phyloP scores from a whole-genome alignment of 1,284 basidiomycete species.

The Naganishia liquefaciens region DNA sequence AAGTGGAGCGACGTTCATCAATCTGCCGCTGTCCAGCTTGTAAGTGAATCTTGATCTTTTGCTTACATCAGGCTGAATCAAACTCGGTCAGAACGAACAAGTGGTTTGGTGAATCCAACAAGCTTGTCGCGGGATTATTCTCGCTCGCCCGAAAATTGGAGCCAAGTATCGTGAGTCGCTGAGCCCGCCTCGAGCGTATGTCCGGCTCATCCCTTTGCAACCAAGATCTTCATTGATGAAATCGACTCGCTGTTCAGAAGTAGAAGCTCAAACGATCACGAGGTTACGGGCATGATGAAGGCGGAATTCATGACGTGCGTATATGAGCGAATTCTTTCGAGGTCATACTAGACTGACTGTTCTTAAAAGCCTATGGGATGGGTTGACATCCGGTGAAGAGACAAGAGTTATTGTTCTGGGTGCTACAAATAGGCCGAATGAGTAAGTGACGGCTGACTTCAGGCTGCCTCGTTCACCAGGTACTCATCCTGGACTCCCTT shows the following conservation, averaged over 20 bases:
- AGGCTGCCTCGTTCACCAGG: not conserved
- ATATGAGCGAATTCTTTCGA: not conserved
- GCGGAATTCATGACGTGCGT: conserved; percentile 98
- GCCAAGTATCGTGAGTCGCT: conserved; percentile 62
- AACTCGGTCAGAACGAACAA: conserved; percentile 64
- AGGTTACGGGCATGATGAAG: conserved; percentile 99
- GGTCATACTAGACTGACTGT: conserved; percentile 6
- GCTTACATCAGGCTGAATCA: conserved; percentile 44
- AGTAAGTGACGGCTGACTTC: conserved; percentile 37
- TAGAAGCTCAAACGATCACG: conserved; percentile 83
- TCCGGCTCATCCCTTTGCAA: not conserved
- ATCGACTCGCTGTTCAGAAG: conserved; percentile 89
- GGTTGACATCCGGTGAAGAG: conserved; percentile 74
- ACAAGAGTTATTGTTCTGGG: conserved; percentile 86
- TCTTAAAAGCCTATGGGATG: conserved; percentile 82
- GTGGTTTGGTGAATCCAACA: conserved; percentile 99
- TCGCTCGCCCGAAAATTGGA: conserved; percentile 72
- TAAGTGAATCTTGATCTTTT: conserved; percentile 71
- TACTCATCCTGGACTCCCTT: conserved; percentile 46
- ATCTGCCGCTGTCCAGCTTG: conserved; percentile 66
- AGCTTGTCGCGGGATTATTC: conserved; percentile 86
- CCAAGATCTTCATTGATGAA: conserved; percentile 73
- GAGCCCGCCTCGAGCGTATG: not conserved
- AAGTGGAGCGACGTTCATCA: conserved; percentile 94
- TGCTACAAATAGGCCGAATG: conserved; percentile 84